Evolutionary conservation across 306 rosid species (phyloP), one percentile per base, ranked within the genome.

Genomic region (Rosa multiflora): DNA sequence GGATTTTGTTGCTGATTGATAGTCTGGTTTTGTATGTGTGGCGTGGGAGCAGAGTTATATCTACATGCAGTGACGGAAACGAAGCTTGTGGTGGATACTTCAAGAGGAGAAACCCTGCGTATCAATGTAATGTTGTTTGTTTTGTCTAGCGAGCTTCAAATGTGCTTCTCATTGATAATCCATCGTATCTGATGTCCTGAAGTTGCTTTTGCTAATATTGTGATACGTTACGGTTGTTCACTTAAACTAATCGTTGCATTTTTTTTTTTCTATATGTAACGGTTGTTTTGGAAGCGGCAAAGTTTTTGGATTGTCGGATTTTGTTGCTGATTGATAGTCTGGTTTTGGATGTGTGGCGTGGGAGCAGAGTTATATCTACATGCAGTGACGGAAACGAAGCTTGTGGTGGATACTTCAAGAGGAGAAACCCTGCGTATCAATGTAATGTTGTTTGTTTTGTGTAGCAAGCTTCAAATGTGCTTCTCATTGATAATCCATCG

Each of bases 371-470:
- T 96, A 78, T 96, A 96, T 85, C 96, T 96, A 23, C 97, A 93
- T 79, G 89, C 98, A 0, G 93, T 84, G 13, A 96, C 96, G 35
- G 98, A 93, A 81, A 88, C 99, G 26, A 87, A 87, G 84, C 99
- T 96, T 52, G 87, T 93, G 53, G 99, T 96, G 21, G 98, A 96
- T 89, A 96, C 99, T 78, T 96, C 98, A 21, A 91, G 99, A 82
- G 97, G 97, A 48, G 99, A 91, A 86, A 96, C 97, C 14, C 88
- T 96, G 55, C 97, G 98, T 47, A 96, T 96, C 82, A 96, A 96
- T 86, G 99, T 96, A 93, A 90, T 82, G 76, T 51, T 72, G 70
- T 8, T 73, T 73, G 4, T 14, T 68, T 53, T 40, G 8, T 72
- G 20, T 47, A 17, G 21, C 39, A 5, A 46, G 26, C 37, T 21